Evolutionary conservation across 306 rosid genomes (phyloP), one percentile per base, ranked within the genome.

Genomic region (Ormosia semicastrata): DNA sequence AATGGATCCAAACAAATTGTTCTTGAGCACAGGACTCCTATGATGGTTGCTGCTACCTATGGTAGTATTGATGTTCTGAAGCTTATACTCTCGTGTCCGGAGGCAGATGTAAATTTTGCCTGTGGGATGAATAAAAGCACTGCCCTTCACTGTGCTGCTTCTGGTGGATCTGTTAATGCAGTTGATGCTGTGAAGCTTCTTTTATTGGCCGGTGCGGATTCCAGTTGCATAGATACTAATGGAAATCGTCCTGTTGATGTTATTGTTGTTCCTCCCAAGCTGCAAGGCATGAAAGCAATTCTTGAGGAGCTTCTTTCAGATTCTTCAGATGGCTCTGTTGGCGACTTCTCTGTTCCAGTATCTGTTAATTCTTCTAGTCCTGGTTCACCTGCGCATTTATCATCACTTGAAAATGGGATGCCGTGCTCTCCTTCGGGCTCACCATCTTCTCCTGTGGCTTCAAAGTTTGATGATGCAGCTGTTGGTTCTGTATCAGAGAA

Each of bases 121-220:
- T 90, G 97, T 71, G 92, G 91, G 62, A 32, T 76, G 13, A 88
- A 82, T 71, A 88, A 89, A 80, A 92, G 83, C 81, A 94, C 98
- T 44, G 97, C 98, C 4, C 98, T 94, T 81, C 98, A 94, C 59
- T 94, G 95, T 85, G 98, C 97, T 83, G 91, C 97, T 8, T 90
- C 93, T 37, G 93, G 98, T 33, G 98, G 98, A 6, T 89, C 98
- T 5, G 53, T 65, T 39, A 84, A 90, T 24, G 91, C 86, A 0
- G 77, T 87, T 72, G 94, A 89, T 36, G 81, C 84, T 50, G 88
- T 94, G 10, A 89, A 83, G 86, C 72, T 94, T 62, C 98, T 94
- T 71, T 18, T 94, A 57, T 73, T 82, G 0, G 89, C 92, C n/a
- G 97, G 98, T 58, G 98, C 97, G 7, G 77, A 89, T 85, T 83